Evolutionary conservation across 345 rosid genomes (phyloP), one percentile per base, ranked within the genome.

Genomic region (Dimocarpus longan): DNA sequence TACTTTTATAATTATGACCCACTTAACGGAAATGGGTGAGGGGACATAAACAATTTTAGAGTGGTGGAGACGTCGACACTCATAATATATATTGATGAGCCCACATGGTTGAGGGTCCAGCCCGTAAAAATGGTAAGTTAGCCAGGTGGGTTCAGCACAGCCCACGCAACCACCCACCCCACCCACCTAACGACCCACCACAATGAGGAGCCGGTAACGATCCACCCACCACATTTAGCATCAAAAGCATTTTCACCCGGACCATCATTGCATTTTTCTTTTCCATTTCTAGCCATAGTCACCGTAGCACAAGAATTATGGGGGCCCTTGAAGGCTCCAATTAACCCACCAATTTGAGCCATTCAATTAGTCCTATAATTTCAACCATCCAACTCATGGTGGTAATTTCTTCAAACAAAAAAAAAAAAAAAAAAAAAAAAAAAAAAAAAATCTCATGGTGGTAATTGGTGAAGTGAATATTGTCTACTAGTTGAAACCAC

Each of bases 101-200:
- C 40, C 67, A 65, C 68, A 65, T 28, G n/a, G 68, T 19, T 65
- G 68, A 65, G 68, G 68, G 68, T 13, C 68, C 68, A 65, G 42
- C 68, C 43, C 68, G 16, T 5, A 28, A 24, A 12, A 6, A 65
- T 65, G 68, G 42, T 65, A 65, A 65, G 37, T 18, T 28, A 65
- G 68, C 68, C 68, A 65, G 42, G 68, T 65, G 68, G 43, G 68
- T 28, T 15, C 43, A 28, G 68, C 8, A 28, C 42, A 24, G 39
- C n/a, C 67, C 67, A 28, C 9, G 0, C 37, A 32, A 32, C 37
- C 37, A 32, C 37, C 67, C 19, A 64, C 40, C 37, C 67, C 19
- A 64, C 40, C 56, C 19, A 13, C 19, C 56, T 1, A 52, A 18
- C 57, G 1, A 52, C 59, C 57, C 56, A 50, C 56, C 56, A 15